Conservation (phyloP, 2,329 filamentous ascomycete genomes). For the Alternaria panax region DNA sequence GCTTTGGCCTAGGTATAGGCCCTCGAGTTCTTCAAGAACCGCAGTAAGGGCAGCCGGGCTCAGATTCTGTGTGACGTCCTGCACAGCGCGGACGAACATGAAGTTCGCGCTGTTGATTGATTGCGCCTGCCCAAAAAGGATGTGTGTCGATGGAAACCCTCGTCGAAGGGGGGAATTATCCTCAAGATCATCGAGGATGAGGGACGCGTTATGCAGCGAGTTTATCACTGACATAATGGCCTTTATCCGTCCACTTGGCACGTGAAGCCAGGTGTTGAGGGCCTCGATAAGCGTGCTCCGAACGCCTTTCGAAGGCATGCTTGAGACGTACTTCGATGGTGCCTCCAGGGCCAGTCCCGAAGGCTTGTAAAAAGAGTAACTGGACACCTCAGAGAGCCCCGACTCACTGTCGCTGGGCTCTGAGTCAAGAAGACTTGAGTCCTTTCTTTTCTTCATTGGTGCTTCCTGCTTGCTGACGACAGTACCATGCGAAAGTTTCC, state of each 20-base stretch:
- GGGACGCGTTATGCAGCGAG: background rate
- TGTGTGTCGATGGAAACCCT: background rate
- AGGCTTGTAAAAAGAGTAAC: background rate
- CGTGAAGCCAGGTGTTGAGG: background rate
- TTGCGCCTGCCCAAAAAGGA: background rate
- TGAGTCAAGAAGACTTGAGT: background rate
- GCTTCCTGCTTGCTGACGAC: background rate
- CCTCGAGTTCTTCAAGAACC: background rate
- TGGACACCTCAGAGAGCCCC: background rate
- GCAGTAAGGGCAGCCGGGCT: background rate
- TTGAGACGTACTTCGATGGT: background rate
- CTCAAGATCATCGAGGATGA: background rate
- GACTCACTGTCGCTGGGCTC: background rate
- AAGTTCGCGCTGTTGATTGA: background rate
- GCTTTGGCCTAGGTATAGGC: background rate
- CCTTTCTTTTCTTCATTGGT: background rate
- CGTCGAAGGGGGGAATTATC: background rate
- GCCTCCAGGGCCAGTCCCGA: background rate
- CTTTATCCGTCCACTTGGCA: background rate
- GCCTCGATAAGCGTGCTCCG: background rate
- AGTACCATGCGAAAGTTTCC: background rate
- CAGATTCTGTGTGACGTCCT: background rate
- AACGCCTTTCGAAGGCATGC: conserved; percentile 5
- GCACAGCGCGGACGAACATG: background rate
- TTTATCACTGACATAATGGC: background rate